phyloP scores from a whole-genome alignment of 805 yeast genomes.

The Metschnikowia hibisci region DNA sequence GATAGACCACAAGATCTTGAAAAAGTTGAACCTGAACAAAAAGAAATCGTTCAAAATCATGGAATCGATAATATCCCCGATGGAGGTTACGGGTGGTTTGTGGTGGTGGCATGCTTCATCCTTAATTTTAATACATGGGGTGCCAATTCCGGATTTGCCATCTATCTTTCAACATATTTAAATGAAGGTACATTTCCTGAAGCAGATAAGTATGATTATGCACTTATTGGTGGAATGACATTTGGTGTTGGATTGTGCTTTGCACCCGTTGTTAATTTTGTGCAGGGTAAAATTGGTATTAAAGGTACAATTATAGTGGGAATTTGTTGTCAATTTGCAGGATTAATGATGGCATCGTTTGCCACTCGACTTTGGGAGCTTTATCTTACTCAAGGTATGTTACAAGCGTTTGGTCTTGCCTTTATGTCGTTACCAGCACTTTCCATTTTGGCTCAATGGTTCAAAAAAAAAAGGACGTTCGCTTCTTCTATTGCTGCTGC shows the following conservation, averaged over 20 bases:
- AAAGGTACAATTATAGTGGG: conserved; percentile 49
- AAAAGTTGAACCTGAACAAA: neutral
- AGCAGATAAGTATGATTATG: conserved; percentile 55
- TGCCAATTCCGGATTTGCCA: conserved; percentile 61
- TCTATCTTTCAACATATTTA: conserved; percentile 56
- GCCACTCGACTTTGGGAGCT: conserved; percentile 61
- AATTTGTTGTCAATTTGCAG: conserved; percentile 46
- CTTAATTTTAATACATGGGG: conserved; percentile 70
- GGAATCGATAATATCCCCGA: conserved; percentile 31
- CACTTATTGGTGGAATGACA: conserved; percentile 64
- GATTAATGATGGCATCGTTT: conserved; percentile 57
- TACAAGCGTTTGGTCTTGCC: conserved; percentile 57
- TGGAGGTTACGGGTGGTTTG: conserved; percentile 69
- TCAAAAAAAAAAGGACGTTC: conserved; percentile 55
- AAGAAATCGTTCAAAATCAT: neutral
- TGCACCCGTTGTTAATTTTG: conserved; percentile 52
- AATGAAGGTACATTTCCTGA: conserved; percentile 47
- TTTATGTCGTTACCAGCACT: conserved; percentile 56
- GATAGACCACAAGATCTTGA: conserved; percentile 2
- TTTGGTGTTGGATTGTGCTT: conserved; percentile 55
- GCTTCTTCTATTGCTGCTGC: conserved; percentile 47
- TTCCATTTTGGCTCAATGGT: conserved; percentile 66
- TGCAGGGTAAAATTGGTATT: conserved; percentile 48
- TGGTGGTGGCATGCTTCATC: conserved; percentile 46
- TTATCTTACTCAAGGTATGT: conserved; percentile 62